phyloP scores from a whole-genome alignment of 129 eudicot genomes.

The Flaveria trinervia region DNA sequence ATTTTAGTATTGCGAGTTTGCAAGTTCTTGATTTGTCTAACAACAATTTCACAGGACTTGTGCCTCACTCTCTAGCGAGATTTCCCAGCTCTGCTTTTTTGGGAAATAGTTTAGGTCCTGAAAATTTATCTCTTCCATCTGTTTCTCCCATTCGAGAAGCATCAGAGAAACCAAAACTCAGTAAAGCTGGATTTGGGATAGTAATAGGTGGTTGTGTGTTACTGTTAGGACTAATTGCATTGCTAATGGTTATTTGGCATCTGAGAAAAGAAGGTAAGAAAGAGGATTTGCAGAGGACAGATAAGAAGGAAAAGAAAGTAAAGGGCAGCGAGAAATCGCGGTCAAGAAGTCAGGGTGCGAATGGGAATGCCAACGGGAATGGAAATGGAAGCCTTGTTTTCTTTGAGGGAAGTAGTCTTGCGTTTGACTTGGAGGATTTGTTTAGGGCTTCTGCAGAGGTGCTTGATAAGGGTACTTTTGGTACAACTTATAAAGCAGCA shows the following conservation, averaged over 20 bases:
- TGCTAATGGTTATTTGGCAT: conserved; percentile 40
- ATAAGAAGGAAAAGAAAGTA: conserved; percentile 46
- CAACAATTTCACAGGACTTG: conserved; percentile 65
- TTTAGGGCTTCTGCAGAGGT: conserved; percentile 96
- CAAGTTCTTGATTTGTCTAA: conserved; percentile 65
- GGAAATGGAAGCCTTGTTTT: conserved; percentile 56
- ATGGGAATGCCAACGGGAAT: conserved; percentile 27
- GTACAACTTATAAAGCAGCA: conserved; percentile 88
- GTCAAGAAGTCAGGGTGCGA: conserved; percentile 48
- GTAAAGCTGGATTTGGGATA: conserved; percentile 69
- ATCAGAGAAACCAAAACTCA: conserved; percentile 51
- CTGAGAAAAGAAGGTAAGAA: conserved; percentile 36
- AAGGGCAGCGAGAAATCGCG: conserved; percentile 27
- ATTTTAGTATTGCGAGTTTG: conserved; percentile 55
- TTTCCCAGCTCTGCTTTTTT: conserved; percentile 69
- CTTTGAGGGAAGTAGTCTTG: conserved; percentile 74
- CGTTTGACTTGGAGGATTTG: conserved; percentile 84
- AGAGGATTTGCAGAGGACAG: conserved; percentile 16
- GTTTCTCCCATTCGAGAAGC: conserved; percentile 39
- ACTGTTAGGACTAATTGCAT: conserved; percentile 45
- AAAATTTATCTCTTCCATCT: conserved; percentile 32
- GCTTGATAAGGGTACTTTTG: conserved; percentile 86
- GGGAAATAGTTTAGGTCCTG: conserved; percentile 55
- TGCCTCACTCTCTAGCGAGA: conserved; percentile 60
- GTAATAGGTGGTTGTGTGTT: conserved; percentile 56